Evolutionary conservation across 495 filamentous ascomycete genomes (phyloP).

Genomic region (Penicillium cinerascens): DNA sequence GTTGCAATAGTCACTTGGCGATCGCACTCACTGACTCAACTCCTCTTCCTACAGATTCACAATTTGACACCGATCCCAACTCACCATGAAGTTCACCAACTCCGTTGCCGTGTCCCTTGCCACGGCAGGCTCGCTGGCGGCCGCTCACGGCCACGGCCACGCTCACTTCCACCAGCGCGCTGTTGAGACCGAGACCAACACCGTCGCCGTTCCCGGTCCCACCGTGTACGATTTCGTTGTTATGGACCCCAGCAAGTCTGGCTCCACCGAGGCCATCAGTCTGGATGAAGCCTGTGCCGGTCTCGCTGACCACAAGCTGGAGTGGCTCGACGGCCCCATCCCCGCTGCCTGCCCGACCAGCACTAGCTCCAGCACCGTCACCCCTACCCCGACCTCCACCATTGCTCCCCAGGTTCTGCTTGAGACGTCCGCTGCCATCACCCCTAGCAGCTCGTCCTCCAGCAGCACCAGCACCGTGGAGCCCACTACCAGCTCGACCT

Average conservation of each 20-base stretch:
- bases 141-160: conserved; percentile 44
- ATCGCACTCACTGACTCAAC: neutral
- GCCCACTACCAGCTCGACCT: conserved; percentile 5
- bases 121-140: conserved; percentile 44
- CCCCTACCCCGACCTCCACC: conserved; percentile 18
- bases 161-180: conserved; percentile 42
- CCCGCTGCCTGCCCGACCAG: conserved; percentile 31
- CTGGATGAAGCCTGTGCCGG: conserved; percentile 57
- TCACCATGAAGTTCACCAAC: conserved; percentile 44
- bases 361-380: conserved; percentile 15
- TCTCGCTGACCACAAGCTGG: conserved; percentile 50
- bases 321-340: conserved; percentile 35
- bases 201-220: conserved; percentile 51
- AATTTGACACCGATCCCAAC: conserved; percentile 11
- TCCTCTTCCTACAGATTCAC: conserved; percentile 1
- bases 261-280: conserved; percentile 38
- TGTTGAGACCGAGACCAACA: conserved; percentile 32
- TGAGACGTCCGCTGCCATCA: conserved; percentile 17
- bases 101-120: conserved; percentile 42
- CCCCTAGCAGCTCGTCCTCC: conserved; percentile 15
- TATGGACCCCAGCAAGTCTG: conserved; percentile 10
- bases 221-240: conserved; percentile 60
- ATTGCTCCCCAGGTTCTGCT: conserved; percentile 14
- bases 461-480: conserved; percentile 14
- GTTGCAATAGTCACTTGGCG: neutral